Evolutionary conservation across 2,329 filamentous ascomycete species (phyloP), one percentile per base, ranked within the genome.

Genomic region (Monosporascus sp.): DNA sequence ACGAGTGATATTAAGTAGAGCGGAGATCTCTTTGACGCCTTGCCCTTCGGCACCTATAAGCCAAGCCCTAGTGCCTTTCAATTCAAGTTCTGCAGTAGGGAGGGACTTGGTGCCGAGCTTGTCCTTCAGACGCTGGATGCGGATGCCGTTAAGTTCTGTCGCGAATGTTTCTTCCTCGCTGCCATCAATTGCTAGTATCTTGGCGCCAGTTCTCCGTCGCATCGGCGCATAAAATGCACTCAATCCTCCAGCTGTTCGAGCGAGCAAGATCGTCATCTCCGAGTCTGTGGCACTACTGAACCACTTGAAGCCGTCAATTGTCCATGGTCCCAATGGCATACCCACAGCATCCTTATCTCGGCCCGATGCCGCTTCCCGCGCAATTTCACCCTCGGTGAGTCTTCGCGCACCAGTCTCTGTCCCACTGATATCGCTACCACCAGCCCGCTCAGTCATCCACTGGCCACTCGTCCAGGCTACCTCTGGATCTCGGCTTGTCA

Each of bases 241-340:
- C 0, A 86, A 65, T 5, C 71, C 70, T 1, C 72, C 74, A 1
- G 52, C 24, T 1, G 78, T 82, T 51, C 76, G 75, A 0, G 82
- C 82, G 1, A 86, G 75, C 2, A 85, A 63, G 2, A 86, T 70
- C 0, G 77, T 69, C 72, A 85, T 78, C 45, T 85, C 74, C 0
- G 78, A 76, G 61, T 86, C 83, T 0, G 82, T 86, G 0, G 83
- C 83, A 7, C 76, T 81, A 37, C 77, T 82, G 67, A 86, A 86
- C 77, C 81, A 86, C 58, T 85, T 85, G 70, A 85, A 85, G 1
- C 83, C 83, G 49, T 75, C 73, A 52, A 86, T 75, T 5, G 62
- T 64, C 74, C 76, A 82, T 7, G 63, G 65, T 6, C 63, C 64
- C 4, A 63, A 51, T 1, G 61, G 60, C 50, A 45, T 53, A 37